Evolutionary conservation across 2,329 filamentous ascomycete genomes (phyloP), one percentile per base, ranked within the genome.

Genomic region (Tolypocladium album): DNA sequence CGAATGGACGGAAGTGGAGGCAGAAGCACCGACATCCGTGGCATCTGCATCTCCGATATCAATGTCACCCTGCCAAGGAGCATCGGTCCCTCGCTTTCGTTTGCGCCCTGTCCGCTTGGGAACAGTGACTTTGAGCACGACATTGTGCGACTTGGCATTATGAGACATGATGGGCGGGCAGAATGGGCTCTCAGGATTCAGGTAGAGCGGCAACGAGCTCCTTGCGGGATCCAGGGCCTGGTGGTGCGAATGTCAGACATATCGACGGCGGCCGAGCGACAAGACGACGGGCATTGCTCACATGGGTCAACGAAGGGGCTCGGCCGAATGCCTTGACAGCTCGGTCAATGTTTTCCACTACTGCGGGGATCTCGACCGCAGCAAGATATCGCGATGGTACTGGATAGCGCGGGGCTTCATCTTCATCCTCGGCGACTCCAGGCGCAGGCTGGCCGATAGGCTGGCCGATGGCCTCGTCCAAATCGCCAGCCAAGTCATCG

Each of bases 71-170:
- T 79, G 74, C 69, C 85, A 93, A 0, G 88, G 85, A 5, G 80
- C 87, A 59, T 86, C 71, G 6, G 85, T 85, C n/a, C 90, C 92
- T 66, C 87, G 81, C 75, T 92, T 96, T 61, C 92, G 84, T 74
- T 89, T 96, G 62, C 91, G 84, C 3, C 92, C 92, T 2, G 92
- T 97, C 60, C 90, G 81, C 72, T 87, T 94, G 0, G 94, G 93
- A 1, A 97, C 85, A 0, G 88, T 92, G 59, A 99, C 81, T 71
- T 92, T 92, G 58, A 99, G 79, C 24, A 97, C 80, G 24, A 97
- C 77, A 69, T 97, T 96, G 69, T 92, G 90, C 12, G 90, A 89
- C 24, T 83, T 76, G 39, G 87, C 83, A 69, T 88, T 89, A 50
- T 87, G 86, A 9, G 93, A 96, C 65, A 88, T 79, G 62, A 96